Base-by-base conservation (phyloP, 2,329 filamentous ascomycete genomes). In the Coleophoma eucalyptorum region DNA sequence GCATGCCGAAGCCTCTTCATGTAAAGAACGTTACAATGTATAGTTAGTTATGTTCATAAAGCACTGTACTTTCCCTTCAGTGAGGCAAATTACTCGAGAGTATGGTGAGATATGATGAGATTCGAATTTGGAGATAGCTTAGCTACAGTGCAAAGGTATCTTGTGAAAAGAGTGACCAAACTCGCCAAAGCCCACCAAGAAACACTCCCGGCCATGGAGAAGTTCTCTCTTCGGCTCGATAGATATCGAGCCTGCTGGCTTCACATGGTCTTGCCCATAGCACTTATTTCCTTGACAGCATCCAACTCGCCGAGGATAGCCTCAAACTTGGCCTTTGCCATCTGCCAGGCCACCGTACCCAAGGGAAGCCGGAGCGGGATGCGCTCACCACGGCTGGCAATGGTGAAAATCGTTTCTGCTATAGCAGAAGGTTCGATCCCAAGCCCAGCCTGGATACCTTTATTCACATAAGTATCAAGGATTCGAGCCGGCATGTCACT, bases 401-500 rank as follows among this genome's bases (percentile, higher is more conserved):
- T 52, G 1, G 50, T 19, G 43, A 56, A 58, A n/a, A 65, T 37
- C 42, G 56, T 43, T 45, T 62, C 45, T 12, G 60, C 58, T 13
- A 63, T 26, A 38, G 48, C 53, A 50, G 47, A 18, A 19, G 61
- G 58, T 40, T 61, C 57, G 5, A 60, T 56, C 20, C 57, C 58
- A 43, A 42, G 40, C 43, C 58, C 54, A n/a, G 51, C 40, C 34
- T 55, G 51, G 20, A 61, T 48, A 15, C 58, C 58, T 33, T 49
- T 51, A 2, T 51, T 50, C 4, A 61, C 57, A 49, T 55, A 62
- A 33, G 42, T 15, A 42, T 59, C 63, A 5, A 65, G 47, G 31
- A 52, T 55, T 3, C 67, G 61, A 2, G 65, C 45, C 6, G 68
- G 68, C 59, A 65, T 65, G 44, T 70, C 65, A 1, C 56, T 42